Conservation (phyloP, 441 rosid species). For the Kokia cookei region DNA sequence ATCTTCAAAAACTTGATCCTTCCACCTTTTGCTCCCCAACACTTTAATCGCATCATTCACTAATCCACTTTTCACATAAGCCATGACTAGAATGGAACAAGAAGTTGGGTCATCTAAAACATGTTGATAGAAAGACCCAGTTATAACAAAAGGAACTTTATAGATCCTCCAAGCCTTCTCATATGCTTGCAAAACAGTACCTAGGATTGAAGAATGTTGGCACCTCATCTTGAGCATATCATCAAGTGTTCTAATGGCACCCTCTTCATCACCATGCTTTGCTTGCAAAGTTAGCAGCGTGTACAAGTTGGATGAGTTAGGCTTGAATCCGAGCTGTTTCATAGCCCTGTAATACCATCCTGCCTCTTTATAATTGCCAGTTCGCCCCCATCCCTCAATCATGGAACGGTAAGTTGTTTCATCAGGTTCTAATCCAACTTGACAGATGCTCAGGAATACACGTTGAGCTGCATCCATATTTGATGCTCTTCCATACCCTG, state of each 20-base stretch:
- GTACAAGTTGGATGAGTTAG: constrained; percentile 74
- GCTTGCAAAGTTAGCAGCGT: constrained; percentile 74
- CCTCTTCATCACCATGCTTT: constrained; percentile 56
- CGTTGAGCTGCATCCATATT: constrained; percentile 59
- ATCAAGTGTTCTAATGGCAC: constrained; percentile 53
- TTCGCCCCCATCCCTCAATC: constrained; percentile 96
- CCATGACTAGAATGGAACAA: constrained; percentile 79
- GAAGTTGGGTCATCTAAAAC: constrained; percentile 63
- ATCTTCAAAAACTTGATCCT: constrained; percentile 69
- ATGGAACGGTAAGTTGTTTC: constrained; percentile 82
- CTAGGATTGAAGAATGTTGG: constrained; percentile 64
- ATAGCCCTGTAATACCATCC: constrained; percentile 57
- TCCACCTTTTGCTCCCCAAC: constrained; percentile 57
- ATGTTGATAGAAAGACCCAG: constrained; percentile 54
- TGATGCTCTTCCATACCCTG: constrained; percentile 59
- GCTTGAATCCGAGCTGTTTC: constrained; percentile 57
- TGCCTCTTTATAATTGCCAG: constrained; percentile 45
- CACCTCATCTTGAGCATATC: constrained; percentile 73
- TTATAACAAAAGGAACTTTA: constrained; percentile 58
- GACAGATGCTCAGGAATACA: constrained; percentile 35
- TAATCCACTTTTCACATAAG: constrained; percentile 66
- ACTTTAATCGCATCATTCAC: constrained; percentile 58
- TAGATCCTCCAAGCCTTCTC: constrained; percentile 64
- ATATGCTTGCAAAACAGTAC: constrained; percentile 67
- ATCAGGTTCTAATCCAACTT: constrained; percentile 62